These are phyloP conservation scores for Mycena belliarum DNA, from an alignment of 768 basidiomycete genomes.

Conservation along the genomic window DNA sequence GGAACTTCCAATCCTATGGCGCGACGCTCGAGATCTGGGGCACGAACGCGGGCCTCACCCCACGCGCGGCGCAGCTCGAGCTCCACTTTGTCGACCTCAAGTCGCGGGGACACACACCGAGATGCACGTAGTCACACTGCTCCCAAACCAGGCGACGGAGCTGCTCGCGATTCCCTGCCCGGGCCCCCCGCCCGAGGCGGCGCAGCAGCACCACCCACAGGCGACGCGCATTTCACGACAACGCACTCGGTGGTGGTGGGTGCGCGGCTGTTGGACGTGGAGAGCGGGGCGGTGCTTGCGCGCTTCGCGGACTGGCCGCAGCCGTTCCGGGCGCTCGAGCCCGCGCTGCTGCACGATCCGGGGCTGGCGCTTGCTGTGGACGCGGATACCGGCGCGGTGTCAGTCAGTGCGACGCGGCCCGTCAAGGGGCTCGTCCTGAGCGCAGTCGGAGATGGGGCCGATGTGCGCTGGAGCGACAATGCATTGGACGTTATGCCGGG, in stretches of 20 bases:
- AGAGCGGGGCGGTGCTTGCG: conserved; percentile 55
- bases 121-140: conserved; percentile 45
- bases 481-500: conserved; percentile 82
- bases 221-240: conserved; percentile 30
- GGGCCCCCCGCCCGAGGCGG: conserved; percentile 52
- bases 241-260: conserved; percentile 62
- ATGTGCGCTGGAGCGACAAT: conserved; percentile 76
- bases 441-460: conserved; percentile 38
- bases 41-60: conserved; percentile 60
- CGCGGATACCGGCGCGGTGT: conserved; percentile 37
- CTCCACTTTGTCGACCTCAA: conserved; percentile 58
- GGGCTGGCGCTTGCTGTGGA: conserved; percentile 44
- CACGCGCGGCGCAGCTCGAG: conserved; percentile 52
- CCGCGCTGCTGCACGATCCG: conserved; percentile 48
- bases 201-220: conserved; percentile 37
- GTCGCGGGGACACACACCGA: conserved; percentile 49
- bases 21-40: conserved; percentile 75
- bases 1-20: conserved; percentile 58
- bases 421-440: conserved; percentile 80
- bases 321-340: conserved; percentile 75
- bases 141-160: conserved; percentile 74
- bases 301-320: conserved; percentile 82
- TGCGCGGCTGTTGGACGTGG: conserved; percentile 57
- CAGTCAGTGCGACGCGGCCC: conserved; percentile 52
- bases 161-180: conserved; percentile 64